These are phyloP conservation scores for Rhizopogon roseolus DNA, from an alignment of 768 basidiomycete genomes.

Conservation along the genomic window DNA sequence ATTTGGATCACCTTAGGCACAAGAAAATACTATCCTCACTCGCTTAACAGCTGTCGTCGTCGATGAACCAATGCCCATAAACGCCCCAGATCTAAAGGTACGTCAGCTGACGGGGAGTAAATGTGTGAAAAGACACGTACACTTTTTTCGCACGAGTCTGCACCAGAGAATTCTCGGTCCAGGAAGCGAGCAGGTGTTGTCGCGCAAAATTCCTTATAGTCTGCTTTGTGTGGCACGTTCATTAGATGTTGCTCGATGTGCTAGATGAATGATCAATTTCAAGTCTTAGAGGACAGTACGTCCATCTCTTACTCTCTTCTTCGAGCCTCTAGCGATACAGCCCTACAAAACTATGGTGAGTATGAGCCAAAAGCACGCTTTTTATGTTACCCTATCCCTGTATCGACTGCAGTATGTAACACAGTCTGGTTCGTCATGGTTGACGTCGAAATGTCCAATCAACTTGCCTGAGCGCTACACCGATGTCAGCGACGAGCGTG, in stretches of 20 bases:
- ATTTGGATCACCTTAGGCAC: too few species aligned
- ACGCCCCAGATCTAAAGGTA: constrained; percentile 1
- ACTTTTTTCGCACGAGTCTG: neutral
- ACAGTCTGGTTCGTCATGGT: constrained; percentile 22
- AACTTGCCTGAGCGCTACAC: constrained; percentile 14
- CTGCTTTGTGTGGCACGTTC: constrained; percentile 16
- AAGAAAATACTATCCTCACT: too few species aligned
- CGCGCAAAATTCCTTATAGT: constrained; percentile 30
- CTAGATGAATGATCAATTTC: constrained; percentile 10
- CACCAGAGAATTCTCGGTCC: constrained; percentile 16
- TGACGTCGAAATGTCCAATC: constrained; percentile 21
- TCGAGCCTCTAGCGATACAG: constrained; percentile 18
- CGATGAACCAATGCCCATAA: constrained; percentile 11
- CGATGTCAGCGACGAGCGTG: neutral
- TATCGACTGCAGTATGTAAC: constrained; percentile 18
- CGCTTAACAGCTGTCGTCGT: too few species aligned
- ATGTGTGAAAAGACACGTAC: neutral
- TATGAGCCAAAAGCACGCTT: neutral
- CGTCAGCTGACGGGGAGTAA: neutral
- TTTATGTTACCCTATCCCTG: constrained; percentile 17
- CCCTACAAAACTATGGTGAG: constrained; percentile 10
- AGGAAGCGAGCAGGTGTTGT: constrained; percentile 25
- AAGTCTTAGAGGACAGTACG: neutral
- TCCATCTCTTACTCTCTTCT: constrained; percentile 10
- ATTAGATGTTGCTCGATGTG: constrained; percentile 19